A percentile compares a stretch with the other conserved stretches of the same genome.
phyloP scores from a whole-genome alignment of 495 filamentous ascomycete genomes.

The Diplogelasinospora grovesii region DNA sequence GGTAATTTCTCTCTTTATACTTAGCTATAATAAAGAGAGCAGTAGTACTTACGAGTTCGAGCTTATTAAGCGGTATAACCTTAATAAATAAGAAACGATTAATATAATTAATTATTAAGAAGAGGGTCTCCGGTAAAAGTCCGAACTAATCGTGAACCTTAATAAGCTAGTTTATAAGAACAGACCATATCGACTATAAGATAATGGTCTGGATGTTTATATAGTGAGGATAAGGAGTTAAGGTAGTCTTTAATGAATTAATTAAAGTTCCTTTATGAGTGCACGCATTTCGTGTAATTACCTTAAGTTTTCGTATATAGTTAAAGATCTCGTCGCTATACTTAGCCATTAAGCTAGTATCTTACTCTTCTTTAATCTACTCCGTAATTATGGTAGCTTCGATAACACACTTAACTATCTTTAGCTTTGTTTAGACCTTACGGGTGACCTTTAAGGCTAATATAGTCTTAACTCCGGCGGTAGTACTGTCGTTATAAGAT shows the following conservation, averaged over 20 bases:
- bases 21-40: slow-evolving; percentile 95
- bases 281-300: slow-evolving; percentile 22
- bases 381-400: slow-evolving; percentile 44
- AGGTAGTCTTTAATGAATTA: slow-evolving; percentile 59
- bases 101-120: slow-evolving; percentile 89
- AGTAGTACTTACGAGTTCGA: slow-evolving; percentile 93
- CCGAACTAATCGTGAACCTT: slow-evolving; percentile 90
- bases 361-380: slow-evolving; percentile 84
- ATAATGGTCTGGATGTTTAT: slow-evolving; percentile 97
- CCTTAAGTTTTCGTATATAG: slow-evolving; percentile 87
- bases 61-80: slow-evolving; percentile 86
- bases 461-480: slow-evolving; percentile 57
- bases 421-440: slow-evolving; percentile 58
- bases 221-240: slow-evolving; percentile 83
- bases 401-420: slow-evolving; percentile 60
- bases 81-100: slow-evolving; percentile 94
- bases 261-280: background rate
- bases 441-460: slow-evolving; percentile 63
- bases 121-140: slow-evolving; percentile 88
- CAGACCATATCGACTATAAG: slow-evolving; percentile 96
- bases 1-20: slow-evolving; percentile 97
- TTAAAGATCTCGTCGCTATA: slow-evolving; percentile 93
- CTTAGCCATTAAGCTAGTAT: slow-evolving; percentile 95
- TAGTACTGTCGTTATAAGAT: slow-evolving; percentile 75
- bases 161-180: slow-evolving; percentile 96